Percentiles rank a stretch among this genome's conserved stretches.
phyloP scores from a whole-genome alignment of 768 basidiomycete species.

The Phaffia australis region DNA sequence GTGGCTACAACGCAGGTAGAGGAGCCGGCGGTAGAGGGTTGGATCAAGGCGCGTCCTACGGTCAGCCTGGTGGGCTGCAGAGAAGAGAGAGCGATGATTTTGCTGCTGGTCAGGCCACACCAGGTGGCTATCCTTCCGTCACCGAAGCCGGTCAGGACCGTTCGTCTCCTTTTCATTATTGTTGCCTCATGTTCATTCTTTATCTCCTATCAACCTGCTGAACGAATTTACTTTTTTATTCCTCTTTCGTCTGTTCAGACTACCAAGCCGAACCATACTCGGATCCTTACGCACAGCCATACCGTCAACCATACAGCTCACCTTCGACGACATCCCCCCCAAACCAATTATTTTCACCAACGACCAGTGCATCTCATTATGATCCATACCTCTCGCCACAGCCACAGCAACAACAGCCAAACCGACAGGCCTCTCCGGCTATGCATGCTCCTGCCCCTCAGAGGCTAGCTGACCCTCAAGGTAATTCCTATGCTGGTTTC shows the following conservation, averaged over 20 bases:
- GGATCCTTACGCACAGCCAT: neutral
- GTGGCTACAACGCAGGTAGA: neutral
- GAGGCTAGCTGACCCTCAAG: neutral
- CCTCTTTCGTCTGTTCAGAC: constrained; percentile 2
- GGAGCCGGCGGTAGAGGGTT: constrained; percentile 1
- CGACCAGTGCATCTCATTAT: neutral
- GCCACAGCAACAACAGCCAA: too few relatives aligned
- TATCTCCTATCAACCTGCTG: neutral
- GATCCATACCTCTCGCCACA: neutral
- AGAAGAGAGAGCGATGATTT: constrained; percentile 18
- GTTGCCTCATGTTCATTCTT: neutral
- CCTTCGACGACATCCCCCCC: neutral
- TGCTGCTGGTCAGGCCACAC: constrained; percentile 16
- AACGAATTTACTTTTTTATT: neutral
- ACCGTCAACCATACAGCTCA: neutral
- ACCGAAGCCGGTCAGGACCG: constrained; percentile 2
- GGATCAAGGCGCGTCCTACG: neutral
- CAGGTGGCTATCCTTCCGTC: constrained; percentile 20
- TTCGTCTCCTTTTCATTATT: neutral
- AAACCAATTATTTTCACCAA: neutral
- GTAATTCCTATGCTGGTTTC: too few relatives aligned
- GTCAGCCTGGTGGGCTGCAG: neutral
- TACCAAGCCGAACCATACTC: constrained; percentile 8
- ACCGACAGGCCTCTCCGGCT: too few relatives aligned
- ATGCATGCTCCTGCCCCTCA: neutral